These are phyloP conservation scores for Meripilus lineatus DNA, from an alignment of 1,284 basidiomycete genomes.

Conservation along the genomic window DNA sequence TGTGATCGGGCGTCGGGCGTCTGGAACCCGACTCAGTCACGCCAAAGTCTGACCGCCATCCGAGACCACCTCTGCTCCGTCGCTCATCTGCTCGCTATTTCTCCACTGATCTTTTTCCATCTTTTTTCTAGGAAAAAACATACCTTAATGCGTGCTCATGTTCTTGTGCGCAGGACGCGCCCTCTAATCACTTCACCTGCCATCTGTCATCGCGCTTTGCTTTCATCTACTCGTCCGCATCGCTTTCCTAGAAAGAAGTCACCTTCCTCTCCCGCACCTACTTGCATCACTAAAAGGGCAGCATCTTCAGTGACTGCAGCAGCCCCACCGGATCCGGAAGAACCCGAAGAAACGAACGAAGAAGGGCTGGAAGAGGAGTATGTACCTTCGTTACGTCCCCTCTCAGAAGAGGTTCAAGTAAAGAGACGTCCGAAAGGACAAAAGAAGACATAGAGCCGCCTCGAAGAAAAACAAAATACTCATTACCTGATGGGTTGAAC, in stretches of 20 bases:
- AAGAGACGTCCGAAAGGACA: too few species aligned
- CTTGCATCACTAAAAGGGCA: neutral
- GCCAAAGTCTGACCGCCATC: too few species aligned
- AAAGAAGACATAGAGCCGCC: too few species aligned
- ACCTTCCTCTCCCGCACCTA: constrained; percentile 20
- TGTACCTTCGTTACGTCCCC: too few species aligned
- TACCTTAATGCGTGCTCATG: constrained; percentile 57
- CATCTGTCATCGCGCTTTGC: constrained; percentile 27
- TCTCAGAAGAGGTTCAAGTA: too few species aligned
- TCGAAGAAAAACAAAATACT: constrained; percentile 20
- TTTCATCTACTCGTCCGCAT: constrained; percentile 30
- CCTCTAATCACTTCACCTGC: constrained; percentile 38
- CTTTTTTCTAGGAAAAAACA: too few species aligned
- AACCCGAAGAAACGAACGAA: too few species aligned
- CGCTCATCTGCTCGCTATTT: neutral
- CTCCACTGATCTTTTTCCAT: neutral
- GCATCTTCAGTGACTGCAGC: constrained; percentile 13
- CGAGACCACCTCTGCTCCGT: neutral
- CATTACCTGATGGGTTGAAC: constrained; percentile 34
- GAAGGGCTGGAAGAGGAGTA: too few species aligned
- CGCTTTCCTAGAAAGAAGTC: constrained; percentile 32
- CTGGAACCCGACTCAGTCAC: too few species aligned
- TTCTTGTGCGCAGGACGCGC: constrained; percentile 47
- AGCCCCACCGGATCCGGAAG: constrained; percentile 15
- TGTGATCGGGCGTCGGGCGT: too few species aligned